These are phyloP conservation scores for Candida sanyaensis DNA, from an alignment of 1,139 yeast genomes.

Conservation along the genomic window DNA sequence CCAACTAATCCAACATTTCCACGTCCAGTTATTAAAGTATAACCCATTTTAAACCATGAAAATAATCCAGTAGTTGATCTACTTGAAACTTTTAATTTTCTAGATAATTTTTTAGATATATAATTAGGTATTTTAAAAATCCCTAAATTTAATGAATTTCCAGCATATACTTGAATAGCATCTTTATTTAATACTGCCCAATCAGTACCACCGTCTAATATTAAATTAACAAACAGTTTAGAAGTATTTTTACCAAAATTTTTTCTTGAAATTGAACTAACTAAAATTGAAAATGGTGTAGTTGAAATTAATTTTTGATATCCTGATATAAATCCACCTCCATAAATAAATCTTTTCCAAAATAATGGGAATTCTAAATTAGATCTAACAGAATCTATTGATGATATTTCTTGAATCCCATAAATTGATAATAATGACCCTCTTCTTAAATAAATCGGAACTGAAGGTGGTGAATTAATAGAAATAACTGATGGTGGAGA, in stretches of 20 bases:
- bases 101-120: slow-evolving; percentile 37
- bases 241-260: slow-evolving; percentile 19
- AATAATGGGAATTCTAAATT: slow-evolving; percentile 35
- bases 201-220: slow-evolving; percentile 58
- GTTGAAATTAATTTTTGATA: slow-evolving; percentile 53
- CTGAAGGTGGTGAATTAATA: slow-evolving; percentile 56
- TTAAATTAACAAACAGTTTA: slow-evolving; percentile 43
- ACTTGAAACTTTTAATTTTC: slow-evolving; percentile 20
- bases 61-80: slow-evolving; percentile 38
- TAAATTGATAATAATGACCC: slow-evolving; percentile 52
- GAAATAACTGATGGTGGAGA: slow-evolving; percentile 45
- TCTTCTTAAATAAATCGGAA: slow-evolving; percentile 49
- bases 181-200: slow-evolving; percentile 57
- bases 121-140: slow-evolving; percentile 40
- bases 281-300: slow-evolving; percentile 44
- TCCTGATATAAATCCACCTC: slow-evolving; percentile 35
- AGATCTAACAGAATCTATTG: slow-evolving; percentile 27
- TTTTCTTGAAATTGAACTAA: slow-evolving; percentile 20
- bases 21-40: slow-evolving; percentile 54
- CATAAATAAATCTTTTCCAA: slow-evolving; percentile 39
- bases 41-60: slow-evolving; percentile 38
- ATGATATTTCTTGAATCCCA: slow-evolving; percentile 25
- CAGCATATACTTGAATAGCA: slow-evolving; percentile 53
- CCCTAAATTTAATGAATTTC: slow-evolving; percentile 46
- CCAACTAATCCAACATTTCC: slow-evolving; percentile 62